These are phyloP conservation scores for Lactifluus volemus DNA, from an alignment of 768 basidiomycete species.

Conservation along the genomic window DNA sequence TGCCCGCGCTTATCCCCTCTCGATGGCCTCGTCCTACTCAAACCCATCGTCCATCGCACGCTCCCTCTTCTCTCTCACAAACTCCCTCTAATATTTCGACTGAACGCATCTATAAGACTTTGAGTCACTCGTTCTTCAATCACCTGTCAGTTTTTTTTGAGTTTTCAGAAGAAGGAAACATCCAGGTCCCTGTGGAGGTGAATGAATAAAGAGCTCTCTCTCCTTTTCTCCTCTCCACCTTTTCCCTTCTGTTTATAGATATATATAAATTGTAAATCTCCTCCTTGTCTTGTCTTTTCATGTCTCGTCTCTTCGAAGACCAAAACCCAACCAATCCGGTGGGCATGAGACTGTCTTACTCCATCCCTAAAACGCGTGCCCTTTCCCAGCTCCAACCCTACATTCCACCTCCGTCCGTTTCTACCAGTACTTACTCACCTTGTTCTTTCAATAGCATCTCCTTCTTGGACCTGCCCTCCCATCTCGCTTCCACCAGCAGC, in stretches of 20 bases:
- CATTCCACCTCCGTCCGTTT: constrained; percentile 23
- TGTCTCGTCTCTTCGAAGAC: neutral
- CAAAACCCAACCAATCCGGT: neutral
- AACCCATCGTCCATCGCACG: too few species aligned
- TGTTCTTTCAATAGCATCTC: constrained; percentile 23
- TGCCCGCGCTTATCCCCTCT: too few species aligned
- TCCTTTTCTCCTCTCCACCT: neutral
- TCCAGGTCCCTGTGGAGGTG: constrained; percentile 2
- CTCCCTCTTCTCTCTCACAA: neutral
- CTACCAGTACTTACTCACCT: constrained; percentile 27
- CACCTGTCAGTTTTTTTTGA: too few species aligned
- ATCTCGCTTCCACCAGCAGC: constrained; percentile 15
- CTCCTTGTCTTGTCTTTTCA: neutral
- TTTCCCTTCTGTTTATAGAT: neutral
- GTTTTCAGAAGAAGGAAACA: too few species aligned
- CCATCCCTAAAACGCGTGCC: constrained; percentile 15
- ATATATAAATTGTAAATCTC: neutral
- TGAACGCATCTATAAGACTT: too few species aligned
- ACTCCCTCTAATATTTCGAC: neutral
- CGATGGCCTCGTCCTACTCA: too few species aligned
- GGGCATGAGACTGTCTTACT: constrained; percentile 9
- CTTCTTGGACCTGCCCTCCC: constrained; percentile 20
- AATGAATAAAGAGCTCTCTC: neutral
- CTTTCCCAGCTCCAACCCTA: constrained; percentile 21
- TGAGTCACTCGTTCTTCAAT: too few species aligned